A percentile compares a stretch with the other conserved stretches of the same genome.
Evolutionary conservation across 2,329 filamentous ascomycete species (phyloP).

Genomic region (Zymoseptoria tritici): DNA sequence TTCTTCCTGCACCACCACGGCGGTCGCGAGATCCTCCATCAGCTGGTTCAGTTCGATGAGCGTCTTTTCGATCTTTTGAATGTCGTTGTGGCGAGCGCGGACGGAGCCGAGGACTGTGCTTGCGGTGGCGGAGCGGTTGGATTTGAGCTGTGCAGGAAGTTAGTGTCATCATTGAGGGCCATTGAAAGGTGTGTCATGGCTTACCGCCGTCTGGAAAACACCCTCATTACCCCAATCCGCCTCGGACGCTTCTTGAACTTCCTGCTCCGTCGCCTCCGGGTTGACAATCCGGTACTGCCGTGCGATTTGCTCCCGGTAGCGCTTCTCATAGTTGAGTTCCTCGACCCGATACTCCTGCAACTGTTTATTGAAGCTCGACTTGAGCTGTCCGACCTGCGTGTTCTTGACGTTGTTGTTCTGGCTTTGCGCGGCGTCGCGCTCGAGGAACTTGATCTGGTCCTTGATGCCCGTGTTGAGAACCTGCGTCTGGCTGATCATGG

Average conservation of each 20-base stretch:
- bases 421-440: conserved; percentile 61
- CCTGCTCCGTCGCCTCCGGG: conserved; percentile 66
- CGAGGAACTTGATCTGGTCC: conserved; percentile 69
- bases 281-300: conserved; percentile 67
- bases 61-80: conserved; percentile 71
- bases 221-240: conserved; percentile 70
- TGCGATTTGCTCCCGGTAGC: conserved; percentile 70
- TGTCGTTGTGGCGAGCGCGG: conserved; percentile 74
- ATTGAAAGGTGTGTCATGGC: conserved; percentile 26
- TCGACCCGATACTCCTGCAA: conserved; percentile 63
- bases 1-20: conserved; percentile 65
- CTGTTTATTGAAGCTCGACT: conserved; percentile 64
- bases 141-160: conserved; percentile 52
- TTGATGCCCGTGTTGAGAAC: conserved; percentile 68
- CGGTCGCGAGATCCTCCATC: conserved; percentile 67
- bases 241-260: conserved; percentile 62
- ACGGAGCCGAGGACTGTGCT: conserved; percentile 68
- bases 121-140: conserved; percentile 67
- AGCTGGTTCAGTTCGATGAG: conserved; percentile 62
- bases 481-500: conserved; percentile 62
- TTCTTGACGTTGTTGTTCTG: conserved; percentile 58
- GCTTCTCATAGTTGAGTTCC: conserved; percentile 62
- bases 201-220: conserved; percentile 74
- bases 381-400: conserved; percentile 62
- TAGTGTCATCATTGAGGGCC: neutral